Base-by-base conservation (phyloP, 148 eudicot genomes). In the Arbutus unedo region DNA sequence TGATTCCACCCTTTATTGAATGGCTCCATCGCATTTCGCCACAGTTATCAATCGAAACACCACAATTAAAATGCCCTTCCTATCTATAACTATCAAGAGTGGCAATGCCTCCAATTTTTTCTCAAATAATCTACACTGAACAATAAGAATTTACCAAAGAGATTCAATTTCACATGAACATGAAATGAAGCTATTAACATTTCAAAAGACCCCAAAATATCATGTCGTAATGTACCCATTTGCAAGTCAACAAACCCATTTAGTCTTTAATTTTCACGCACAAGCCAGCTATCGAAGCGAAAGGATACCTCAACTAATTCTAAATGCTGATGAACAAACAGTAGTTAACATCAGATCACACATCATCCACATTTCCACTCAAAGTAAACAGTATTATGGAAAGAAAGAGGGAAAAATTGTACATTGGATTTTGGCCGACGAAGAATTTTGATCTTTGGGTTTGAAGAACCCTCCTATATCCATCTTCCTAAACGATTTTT, bases 381-480 rank as follows among this genome's bases (percentile, higher is more conserved):
- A 66, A 68, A 77, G 53, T 49, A 59, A 14, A 21, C 53, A 77
- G 5, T 50, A 41, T 45, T 4, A 23, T 0, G 1, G 2, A 72
- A 56, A 56, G 15, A 54, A 54, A 43, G 31, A 53, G 71, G 56
- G 49, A 71, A 13, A 44, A 16, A 45, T 9, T 11, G 23, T 70
- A 86, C 86, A 66, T 18, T 68, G 79, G 43, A 53, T 11, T 2
- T 81, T 55, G 71, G 73, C 82, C 45, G 66, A 71, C 14, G 55
- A 79, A 53, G 68, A 72, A 53, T 74, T 56, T 76, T 62, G 62
- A 79, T 83, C 84, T 77, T 88, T 88, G 71, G 72, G 74, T 79
- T 79, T 81, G 59, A 87, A 86, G 5, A 88, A 82, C 77, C 84
- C 88, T 51, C 89, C 83, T 3, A 86, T 82, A 67, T 88, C 85